Percentiles rank a stretch among this genome's conserved stretches.
Evolutionary conservation across 1,284 basidiomycete genomes (phyloP).

Genomic region (Ceratobasidium sp.): DNA sequence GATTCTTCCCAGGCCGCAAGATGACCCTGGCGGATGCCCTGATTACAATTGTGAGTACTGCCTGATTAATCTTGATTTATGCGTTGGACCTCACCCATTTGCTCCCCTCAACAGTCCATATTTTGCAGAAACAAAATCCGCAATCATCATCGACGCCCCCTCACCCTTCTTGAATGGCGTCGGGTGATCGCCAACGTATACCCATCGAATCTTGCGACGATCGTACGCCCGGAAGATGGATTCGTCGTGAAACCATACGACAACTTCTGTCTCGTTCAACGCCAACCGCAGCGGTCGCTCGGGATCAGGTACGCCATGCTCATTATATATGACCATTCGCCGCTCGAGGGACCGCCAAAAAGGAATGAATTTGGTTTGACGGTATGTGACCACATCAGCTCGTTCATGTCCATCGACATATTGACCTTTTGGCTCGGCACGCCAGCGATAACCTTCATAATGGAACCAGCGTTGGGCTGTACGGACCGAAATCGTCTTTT

Average conservation of each 20-base stretch:
- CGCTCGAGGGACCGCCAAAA: background rate
- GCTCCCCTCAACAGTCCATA: slow-evolving; percentile 27
- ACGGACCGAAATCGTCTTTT: slow-evolving; percentile 14
- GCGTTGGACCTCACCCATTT: slow-evolving; percentile 7
- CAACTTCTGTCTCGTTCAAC: slow-evolving; percentile 10
- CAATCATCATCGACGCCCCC: slow-evolving; percentile 25
- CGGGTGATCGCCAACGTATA: background rate
- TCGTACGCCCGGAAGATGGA: slow-evolving; percentile 22
- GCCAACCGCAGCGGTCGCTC: slow-evolving; percentile 19
- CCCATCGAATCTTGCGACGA: slow-evolving; percentile 8
- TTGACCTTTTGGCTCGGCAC: slow-evolving; percentile 41
- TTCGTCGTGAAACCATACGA: slow-evolving; percentile 32
- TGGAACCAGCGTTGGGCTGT: slow-evolving; percentile 44
- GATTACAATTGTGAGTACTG: slow-evolving; percentile 22
- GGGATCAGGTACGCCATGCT: background rate
- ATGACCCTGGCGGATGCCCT: slow-evolving; percentile 52
- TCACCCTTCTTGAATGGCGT: slow-evolving; percentile 23
- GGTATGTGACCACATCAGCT: slow-evolving; percentile 46
- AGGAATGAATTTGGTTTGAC: slow-evolving; percentile 39
- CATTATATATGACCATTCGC: background rate
- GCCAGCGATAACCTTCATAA: slow-evolving; percentile 26
- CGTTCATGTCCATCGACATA: slow-evolving; percentile 49
- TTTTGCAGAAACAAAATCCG: slow-evolving; percentile 22
- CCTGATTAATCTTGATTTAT: background rate
- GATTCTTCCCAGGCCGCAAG: slow-evolving; percentile 62